These are phyloP conservation scores for Kuraishia capsulata DNA, from an alignment of 805 yeast species.

Conservation along the genomic window DNA sequence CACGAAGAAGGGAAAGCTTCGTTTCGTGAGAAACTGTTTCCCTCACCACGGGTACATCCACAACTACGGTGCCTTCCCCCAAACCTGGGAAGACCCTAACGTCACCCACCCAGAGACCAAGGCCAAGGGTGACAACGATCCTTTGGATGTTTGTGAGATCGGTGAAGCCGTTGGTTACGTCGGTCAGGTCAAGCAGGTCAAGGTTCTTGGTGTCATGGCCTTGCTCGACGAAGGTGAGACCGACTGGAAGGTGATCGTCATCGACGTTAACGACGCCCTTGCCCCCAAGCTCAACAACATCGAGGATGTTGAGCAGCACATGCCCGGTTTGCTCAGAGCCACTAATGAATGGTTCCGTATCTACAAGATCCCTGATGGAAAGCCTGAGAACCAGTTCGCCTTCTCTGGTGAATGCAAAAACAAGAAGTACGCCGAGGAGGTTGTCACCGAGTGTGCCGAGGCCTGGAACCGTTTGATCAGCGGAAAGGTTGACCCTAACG, in stretches of 20 bases:
- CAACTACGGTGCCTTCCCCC: conserved; percentile 98
- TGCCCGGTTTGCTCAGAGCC: conserved; percentile 89
- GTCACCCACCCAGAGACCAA: conserved; percentile 56
- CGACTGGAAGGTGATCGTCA: conserved; percentile 88
- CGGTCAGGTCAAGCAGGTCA: conserved; percentile 79
- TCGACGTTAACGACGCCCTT: conserved; percentile 81
- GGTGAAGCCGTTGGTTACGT: conserved; percentile 58
- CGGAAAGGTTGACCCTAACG: conserved; percentile 58
- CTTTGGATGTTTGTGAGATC: conserved; percentile 78
- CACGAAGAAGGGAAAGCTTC: conserved; percentile 91
- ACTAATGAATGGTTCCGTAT: conserved; percentile 98
- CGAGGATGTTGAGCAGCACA: conserved; percentile 80
- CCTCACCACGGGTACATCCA: conserved; percentile 98
- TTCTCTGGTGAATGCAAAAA: conserved; percentile 88
- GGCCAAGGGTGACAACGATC: conserved; percentile 77
- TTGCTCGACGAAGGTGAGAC: conserved; percentile 87
- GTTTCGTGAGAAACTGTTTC: conserved; percentile 96
- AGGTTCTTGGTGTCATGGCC: conserved; percentile 91
- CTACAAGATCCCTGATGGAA: conserved; percentile 97
- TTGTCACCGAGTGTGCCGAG: conserved; percentile 71
- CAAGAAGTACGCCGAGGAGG: conserved; percentile 77
- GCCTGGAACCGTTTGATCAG: conserved; percentile 74
- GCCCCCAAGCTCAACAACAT: conserved; percentile 82
- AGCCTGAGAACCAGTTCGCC: conserved; percentile 95
- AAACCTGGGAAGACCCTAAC: conserved; percentile 77